Percentiles rank a stretch among this genome's conserved stretches.
phyloP scores from a whole-genome alignment of 441 rosid species.

The Oxalis stricta region DNA sequence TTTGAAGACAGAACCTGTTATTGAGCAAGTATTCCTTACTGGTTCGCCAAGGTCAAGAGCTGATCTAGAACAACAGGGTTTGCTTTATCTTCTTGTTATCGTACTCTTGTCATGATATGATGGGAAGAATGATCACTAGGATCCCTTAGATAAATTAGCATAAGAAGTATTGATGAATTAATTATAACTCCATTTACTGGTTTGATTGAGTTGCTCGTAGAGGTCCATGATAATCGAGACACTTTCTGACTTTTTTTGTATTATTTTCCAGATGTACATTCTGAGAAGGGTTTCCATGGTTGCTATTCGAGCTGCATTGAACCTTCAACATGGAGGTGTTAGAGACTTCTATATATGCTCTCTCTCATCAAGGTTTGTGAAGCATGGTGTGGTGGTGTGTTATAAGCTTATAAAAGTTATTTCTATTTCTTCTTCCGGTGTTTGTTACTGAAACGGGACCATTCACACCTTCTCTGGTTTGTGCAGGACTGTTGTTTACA shows the following conservation, averaged over 20 bases:
- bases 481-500: conserved; percentile 90
- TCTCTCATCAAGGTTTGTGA: conserved; percentile 75
- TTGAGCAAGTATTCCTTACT: conserved; percentile 93
- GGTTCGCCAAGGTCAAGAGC: conserved; percentile 58
- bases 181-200: too few relatives aligned
- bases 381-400: neutral
- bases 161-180: too few relatives aligned
- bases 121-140: too few relatives aligned
- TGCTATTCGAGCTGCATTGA: conserved; percentile 85
- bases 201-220: too few relatives aligned
- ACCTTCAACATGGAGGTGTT: conserved; percentile 78
- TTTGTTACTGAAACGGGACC: neutral
- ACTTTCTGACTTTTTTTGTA: conserved; percentile 2
- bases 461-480: neutral
- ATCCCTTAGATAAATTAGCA: too few relatives aligned
- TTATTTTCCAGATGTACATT: conserved; percentile 76
- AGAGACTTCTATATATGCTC: conserved; percentile 97
- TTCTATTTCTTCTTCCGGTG: neutral
- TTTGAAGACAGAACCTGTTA: conserved; percentile 78
- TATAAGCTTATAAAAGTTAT: neutral
- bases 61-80: conserved; percentile 96
- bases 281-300: conserved; percentile 88
- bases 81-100: neutral
- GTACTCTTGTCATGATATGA: too few relatives aligned
- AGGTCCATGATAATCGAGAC: too few relatives aligned